Percentiles rank a stretch among this genome's conserved stretches.
These are phyloP conservation scores for Cryptococcus floricola DNA, from an alignment of 1,284 basidiomycete species.

Conservation along the genomic window DNA sequence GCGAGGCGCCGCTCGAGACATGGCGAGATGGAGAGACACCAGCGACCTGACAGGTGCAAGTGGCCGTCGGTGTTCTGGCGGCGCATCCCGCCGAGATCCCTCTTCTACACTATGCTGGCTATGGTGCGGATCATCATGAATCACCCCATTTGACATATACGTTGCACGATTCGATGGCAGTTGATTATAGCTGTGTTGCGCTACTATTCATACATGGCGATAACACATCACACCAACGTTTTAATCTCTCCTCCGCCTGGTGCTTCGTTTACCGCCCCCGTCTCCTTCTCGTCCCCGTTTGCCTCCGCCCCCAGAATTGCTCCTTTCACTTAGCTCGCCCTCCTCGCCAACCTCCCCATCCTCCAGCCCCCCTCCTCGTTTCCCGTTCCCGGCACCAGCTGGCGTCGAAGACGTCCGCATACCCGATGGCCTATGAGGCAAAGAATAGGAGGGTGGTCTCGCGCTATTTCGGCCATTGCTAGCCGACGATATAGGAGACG, in stretches of 20 bases:
- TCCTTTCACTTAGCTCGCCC: not conserved
- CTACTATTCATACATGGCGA: not conserved
- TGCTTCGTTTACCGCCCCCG: not conserved
- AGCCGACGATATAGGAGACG: not conserved
- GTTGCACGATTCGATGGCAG: too few species aligned
- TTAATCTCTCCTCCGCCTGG: not conserved
- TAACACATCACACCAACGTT: not conserved
- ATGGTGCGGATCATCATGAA: too few species aligned
- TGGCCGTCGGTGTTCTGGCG: too few species aligned
- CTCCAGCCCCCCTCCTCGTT: not conserved
- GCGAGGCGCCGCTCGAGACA: not conserved
- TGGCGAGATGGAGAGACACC: too few species aligned
- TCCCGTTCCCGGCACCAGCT: not conserved
- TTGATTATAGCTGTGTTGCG: too few species aligned
- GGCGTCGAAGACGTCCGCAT: not conserved
- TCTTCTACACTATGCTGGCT: too few species aligned
- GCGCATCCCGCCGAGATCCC: too few species aligned
- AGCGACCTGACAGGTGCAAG: too few species aligned
- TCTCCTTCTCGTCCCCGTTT: not conserved
- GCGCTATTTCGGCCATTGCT: not conserved
- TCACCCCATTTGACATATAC: too few species aligned
- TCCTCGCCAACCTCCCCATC: slow-evolving; percentile 1
- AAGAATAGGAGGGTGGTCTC: not conserved
- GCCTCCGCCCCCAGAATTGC: not conserved
- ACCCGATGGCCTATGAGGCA: not conserved